Percentiles rank a stretch among this genome's conserved stretches.
Conservation (phyloP, 2,329 filamentous ascomycete species). For the Teratosphaeria zuluensis region DNA sequence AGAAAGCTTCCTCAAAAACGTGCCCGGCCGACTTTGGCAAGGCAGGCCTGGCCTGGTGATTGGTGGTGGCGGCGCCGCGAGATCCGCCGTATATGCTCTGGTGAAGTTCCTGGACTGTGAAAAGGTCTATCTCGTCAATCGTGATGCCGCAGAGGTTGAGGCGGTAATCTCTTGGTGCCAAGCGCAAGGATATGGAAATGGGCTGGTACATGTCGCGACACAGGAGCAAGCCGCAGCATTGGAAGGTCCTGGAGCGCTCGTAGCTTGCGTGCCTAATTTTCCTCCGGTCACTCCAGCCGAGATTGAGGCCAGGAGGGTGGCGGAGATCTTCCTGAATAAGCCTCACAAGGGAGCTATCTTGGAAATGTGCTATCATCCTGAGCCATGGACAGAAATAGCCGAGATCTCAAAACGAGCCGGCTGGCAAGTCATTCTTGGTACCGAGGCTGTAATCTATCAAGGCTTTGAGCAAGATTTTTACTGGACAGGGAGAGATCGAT, state of each 20-base stretch:
- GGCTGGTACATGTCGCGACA: conserved; percentile 52
- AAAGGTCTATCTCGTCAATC: conserved; percentile 67
- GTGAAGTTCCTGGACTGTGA: conserved; percentile 58
- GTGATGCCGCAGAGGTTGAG: conserved; percentile 57
- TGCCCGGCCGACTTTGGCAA: conserved; percentile 41
- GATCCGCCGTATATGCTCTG: conserved; percentile 67
- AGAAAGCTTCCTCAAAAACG: conserved; percentile 52
- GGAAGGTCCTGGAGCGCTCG: conserved; percentile 54
- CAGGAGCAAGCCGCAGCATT: conserved; percentile 51
- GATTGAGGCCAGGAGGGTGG: conserved; percentile 47
- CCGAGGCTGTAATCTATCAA: conserved; percentile 69
- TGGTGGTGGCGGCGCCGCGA: conserved; percentile 69
- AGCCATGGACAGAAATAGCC: conserved; percentile 57
- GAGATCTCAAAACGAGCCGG: conserved; percentile 50
- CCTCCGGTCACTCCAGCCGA: conserved; percentile 58
- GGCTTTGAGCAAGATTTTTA: conserved; percentile 53
- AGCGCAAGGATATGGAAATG: conserved; percentile 48
- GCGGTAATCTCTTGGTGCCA: conserved; percentile 57
- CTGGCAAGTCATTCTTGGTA: conserved; percentile 67
- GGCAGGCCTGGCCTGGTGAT: conserved; percentile 60
- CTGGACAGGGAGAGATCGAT: conserved; percentile 55
- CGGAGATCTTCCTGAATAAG: conserved; percentile 41
- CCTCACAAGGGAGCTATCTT: conserved; percentile 57
- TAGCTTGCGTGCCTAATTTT: conserved; percentile 68
- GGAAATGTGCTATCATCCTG: conserved; percentile 77